phyloP scores from a whole-genome alignment of 305 asterid species.

The Fraxinus dipetala region DNA sequence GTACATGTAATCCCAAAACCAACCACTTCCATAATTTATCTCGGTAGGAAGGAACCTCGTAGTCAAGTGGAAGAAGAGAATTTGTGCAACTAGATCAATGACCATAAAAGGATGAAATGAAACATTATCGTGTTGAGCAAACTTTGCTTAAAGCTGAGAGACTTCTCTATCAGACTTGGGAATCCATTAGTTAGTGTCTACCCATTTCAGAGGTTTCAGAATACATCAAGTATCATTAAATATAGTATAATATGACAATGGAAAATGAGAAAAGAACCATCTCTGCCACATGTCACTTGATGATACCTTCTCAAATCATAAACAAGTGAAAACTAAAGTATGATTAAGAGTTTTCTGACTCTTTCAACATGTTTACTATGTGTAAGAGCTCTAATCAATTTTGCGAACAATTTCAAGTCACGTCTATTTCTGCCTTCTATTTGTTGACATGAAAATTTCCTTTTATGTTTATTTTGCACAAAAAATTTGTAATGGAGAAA shows the following conservation, averaged over 20 bases:
- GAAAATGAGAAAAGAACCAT: neutral
- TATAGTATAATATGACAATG: neutral
- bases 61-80: neutral
- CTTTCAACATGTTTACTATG: neutral
- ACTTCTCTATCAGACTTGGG: neutral
- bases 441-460: neutral
- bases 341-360: neutral
- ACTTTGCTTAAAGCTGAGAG: neutral
- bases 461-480: neutral
- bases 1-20: neutral
- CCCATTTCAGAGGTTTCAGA: neutral
- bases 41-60: neutral
- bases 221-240: neutral
- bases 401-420: neutral
- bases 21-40: neutral
- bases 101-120: neutral
- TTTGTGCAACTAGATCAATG: neutral
- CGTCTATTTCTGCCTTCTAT: neutral
- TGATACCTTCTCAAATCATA: neutral
- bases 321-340: neutral
- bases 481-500: neutral
- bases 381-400: neutral
- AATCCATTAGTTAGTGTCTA: neutral
- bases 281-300: neutral
- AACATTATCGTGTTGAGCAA: neutral